phyloP scores from a whole-genome alignment of 2,329 filamentous ascomycete genomes.

The Daldinia sp. region DNA sequence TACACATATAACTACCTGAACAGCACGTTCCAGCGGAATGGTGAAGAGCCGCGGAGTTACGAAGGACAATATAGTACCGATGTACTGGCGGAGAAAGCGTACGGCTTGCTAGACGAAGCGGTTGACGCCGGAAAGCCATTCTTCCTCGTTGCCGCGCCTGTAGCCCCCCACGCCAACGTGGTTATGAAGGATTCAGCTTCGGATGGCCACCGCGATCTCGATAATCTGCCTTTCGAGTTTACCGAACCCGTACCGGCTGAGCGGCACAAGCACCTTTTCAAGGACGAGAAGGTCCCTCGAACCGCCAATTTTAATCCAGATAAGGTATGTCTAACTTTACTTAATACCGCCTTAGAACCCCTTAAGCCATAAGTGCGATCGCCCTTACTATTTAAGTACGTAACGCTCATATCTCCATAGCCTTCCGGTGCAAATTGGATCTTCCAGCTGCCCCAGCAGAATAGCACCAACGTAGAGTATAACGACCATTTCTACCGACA shows the following conservation, averaged over 20 bases:
- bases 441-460: conserved; percentile 56
- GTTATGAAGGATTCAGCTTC: conserved; percentile 46
- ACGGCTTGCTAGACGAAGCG: conserved; percentile 72
- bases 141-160: conserved; percentile 74
- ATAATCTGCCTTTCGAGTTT: conserved; percentile 56
- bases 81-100: conserved; percentile 68
- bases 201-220: conserved; percentile 57
- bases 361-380: not conserved
- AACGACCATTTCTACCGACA: conserved; percentile 66
- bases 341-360: not conserved
- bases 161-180: conserved; percentile 70
- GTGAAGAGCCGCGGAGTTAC: conserved; percentile 57
- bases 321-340: conserved; percentile 53
- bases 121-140: conserved; percentile 68
- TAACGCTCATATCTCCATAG: conserved; percentile 9
- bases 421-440: conserved; percentile 61
- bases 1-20: conserved; percentile 77
- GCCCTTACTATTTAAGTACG: no score
- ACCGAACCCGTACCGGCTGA: conserved; percentile 63
- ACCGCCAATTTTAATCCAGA: conserved; percentile 75
- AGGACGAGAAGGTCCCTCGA: conserved; percentile 69
- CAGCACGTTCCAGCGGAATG: conserved; percentile 71
- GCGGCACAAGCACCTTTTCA: conserved; percentile 73
- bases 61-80: conserved; percentile 61
- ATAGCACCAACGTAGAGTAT: conserved; percentile 57